Conservation (phyloP, 2,329 filamentous ascomycete genomes). For the Blumeria hordei region DNA sequence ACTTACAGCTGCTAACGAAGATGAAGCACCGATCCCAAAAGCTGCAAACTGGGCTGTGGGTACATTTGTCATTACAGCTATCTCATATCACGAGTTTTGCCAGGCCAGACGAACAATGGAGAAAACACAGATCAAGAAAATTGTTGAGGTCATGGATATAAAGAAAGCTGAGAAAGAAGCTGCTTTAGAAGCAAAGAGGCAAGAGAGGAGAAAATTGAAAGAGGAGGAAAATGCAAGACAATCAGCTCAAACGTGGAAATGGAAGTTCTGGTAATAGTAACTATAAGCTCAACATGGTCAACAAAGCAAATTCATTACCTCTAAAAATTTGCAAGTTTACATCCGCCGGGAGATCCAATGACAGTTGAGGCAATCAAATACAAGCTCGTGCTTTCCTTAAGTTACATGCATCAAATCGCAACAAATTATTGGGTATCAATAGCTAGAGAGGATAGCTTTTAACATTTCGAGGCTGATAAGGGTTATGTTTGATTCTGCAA, state of each 20-base stretch:
- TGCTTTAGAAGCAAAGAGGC: constrained; percentile 17
- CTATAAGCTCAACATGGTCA: not conserved
- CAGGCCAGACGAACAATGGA: constrained; percentile 51
- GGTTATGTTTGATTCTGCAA: too few species aligned
- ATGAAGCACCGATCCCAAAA: constrained; percentile 32
- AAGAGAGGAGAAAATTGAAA: constrained; percentile 19
- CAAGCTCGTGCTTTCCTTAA: too few species aligned
- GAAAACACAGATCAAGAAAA: constrained; percentile 59
- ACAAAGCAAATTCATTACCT: too few species aligned
- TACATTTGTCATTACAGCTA: constrained; percentile 43
- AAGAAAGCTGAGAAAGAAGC: constrained; percentile 42
- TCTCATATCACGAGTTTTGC: constrained; percentile 64
- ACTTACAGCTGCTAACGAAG: constrained; percentile 2
- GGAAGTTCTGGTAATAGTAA: constrained; percentile 14
- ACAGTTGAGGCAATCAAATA: too few species aligned
- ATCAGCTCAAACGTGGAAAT: constrained; percentile 7
- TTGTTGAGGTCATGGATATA: constrained; percentile 57
- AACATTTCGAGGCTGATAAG: too few species aligned
- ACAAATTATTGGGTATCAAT: too few species aligned
- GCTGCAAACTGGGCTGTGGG: constrained; percentile 73
- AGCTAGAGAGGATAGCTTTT: too few species aligned
- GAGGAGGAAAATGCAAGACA: constrained; percentile 17
- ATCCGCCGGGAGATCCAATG: too few species aligned
- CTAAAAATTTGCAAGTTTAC: too few species aligned
- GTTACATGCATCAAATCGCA: too few species aligned